Evolutionary conservation across 148 eudicot genomes (phyloP).

Genomic region (Salicornia ramosissima): DNA sequence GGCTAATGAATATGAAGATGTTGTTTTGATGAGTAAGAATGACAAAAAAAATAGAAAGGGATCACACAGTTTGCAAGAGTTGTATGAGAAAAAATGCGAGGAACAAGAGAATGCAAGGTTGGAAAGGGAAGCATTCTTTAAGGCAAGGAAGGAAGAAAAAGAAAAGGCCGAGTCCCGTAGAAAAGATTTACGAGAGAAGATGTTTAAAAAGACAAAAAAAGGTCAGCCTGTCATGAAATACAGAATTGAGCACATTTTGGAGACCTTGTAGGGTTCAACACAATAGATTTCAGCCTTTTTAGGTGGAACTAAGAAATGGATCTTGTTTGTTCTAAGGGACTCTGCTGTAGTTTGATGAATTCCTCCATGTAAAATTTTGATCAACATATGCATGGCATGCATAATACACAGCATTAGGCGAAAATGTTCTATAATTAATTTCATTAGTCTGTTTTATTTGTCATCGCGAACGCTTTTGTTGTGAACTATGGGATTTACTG

Average conservation of each 20-base stretch:
- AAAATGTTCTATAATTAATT: too few relatives aligned
- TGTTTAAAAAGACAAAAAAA: conserved; percentile 71
- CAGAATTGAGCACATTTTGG: conserved; percentile 76
- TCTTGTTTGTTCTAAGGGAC: too few relatives aligned
- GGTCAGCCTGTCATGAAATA: conserved; percentile 97
- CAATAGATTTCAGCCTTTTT: conserved; percentile 9
- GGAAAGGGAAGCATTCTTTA: conserved; percentile 62
- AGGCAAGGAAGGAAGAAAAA: conserved; percentile 57
- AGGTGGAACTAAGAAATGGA: not conserved
- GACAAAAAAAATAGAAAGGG: conserved; percentile 38
- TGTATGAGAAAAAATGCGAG: conserved; percentile 58
- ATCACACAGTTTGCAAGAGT: conserved; percentile 40
- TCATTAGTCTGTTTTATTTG: too few relatives aligned
- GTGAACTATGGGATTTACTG: too few relatives aligned
- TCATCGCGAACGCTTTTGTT: too few relatives aligned
- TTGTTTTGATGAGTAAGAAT: conserved; percentile 19
- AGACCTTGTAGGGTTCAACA: conserved; percentile 55
- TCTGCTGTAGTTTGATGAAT: not conserved
- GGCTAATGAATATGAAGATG: conserved; percentile 32
- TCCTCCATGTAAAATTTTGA: not conserved
- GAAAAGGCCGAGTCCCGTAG: conserved; percentile 63
- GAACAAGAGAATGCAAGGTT: conserved; percentile 68
- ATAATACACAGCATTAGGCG: too few relatives aligned
- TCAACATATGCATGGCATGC: too few relatives aligned
- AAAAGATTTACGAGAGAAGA: conserved; percentile 58